phyloP scores from a whole-genome alignment of 805 yeast species.

The Ogataea salicorniae region DNA sequence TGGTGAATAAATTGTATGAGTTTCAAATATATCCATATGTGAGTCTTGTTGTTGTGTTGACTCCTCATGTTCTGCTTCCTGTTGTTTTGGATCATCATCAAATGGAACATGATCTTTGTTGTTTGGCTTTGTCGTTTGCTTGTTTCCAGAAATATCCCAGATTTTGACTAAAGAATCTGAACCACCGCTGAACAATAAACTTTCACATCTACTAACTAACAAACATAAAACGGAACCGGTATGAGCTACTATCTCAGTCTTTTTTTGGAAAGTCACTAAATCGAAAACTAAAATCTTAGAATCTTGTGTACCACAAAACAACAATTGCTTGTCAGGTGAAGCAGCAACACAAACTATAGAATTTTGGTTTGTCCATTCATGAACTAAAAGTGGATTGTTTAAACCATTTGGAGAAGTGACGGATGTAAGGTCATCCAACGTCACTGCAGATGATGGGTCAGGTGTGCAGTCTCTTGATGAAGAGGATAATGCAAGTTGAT shows the following conservation, averaged over 20 bases:
- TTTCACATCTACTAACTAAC: constrained; percentile 47
- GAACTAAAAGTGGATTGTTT: constrained; percentile 29
- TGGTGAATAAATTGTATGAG: constrained; percentile 75
- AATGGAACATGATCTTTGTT: too few relatives aligned
- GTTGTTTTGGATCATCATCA: background rate
- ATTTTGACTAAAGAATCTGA: constrained; percentile 85
- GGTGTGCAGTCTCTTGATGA: constrained; percentile 10
- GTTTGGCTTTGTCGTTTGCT: background rate
- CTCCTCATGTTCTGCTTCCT: background rate
- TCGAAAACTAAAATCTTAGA: constrained; percentile 72
- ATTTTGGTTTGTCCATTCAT: constrained; percentile 70
- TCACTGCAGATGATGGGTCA: background rate
- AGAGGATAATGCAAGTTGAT: background rate
- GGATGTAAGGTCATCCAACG: background rate
- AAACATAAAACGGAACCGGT: constrained; percentile 72
- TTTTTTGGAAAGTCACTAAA: constrained; percentile 54
- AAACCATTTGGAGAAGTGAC: background rate
- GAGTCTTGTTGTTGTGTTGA: constrained; percentile 1
- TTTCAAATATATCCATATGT: constrained; percentile 8
- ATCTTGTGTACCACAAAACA: constrained; percentile 90
- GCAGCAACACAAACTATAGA: constrained; percentile 70
- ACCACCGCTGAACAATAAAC: constrained; percentile 74
- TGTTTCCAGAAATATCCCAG: constrained; percentile 55
- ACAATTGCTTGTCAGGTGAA: constrained; percentile 48
- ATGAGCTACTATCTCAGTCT: constrained; percentile 53